Evolutionary conservation across 345 rosid genomes (phyloP), one percentile per base, ranked within the genome.

Genomic region (Brassica napus): DNA sequence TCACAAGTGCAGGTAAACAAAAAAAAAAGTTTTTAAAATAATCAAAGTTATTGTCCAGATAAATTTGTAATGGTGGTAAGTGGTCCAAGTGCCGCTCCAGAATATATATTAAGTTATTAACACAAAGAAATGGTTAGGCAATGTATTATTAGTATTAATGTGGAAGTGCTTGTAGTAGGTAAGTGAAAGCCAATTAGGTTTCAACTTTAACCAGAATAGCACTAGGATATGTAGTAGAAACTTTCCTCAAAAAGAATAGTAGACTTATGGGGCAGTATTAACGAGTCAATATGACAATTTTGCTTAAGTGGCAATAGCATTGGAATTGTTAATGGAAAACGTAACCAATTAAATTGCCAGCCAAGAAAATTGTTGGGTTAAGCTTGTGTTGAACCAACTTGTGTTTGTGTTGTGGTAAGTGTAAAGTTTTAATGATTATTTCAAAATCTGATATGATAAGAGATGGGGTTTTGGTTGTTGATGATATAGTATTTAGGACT

Each of bases 151-250:
- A 66, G 67, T 65, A 64, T 31, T n/a, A 59, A 6, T 42, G 24
- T 23, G 14, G 65, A 73, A 60, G 74, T 79, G 78, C 70, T 66
- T 67, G 74, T 60, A 47, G 78, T 79, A 6, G 82, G 78, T 73
- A 31, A 79, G 58, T 73, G 73, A 68, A 73, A 68, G 44, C 37
- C 30, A 54, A 31, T 28, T 28, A 37, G 42, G 81, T 65, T 63
- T 70, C 71, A 52, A 35, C 11, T 58, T 70, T 6, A 77, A 28
- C 69, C 68, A 77, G 57, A 23, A 49, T 32, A 63, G 44, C 71
- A 70, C 42, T 55, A 10, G 35, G 55, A 34, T 52, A 11, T 77
- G 42, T 55, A 18, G 60, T 55, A 55, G 60, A 52, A n/a, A n/a
- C 57, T 49, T 49, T 49, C 57, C 57, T 49, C 57, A 5, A n/a